Percentiles rank a stretch among this genome's conserved stretches.
Evolutionary conservation across 768 basidiomycete species (phyloP).

Genomic region (Sarcomyxa edulis): DNA sequence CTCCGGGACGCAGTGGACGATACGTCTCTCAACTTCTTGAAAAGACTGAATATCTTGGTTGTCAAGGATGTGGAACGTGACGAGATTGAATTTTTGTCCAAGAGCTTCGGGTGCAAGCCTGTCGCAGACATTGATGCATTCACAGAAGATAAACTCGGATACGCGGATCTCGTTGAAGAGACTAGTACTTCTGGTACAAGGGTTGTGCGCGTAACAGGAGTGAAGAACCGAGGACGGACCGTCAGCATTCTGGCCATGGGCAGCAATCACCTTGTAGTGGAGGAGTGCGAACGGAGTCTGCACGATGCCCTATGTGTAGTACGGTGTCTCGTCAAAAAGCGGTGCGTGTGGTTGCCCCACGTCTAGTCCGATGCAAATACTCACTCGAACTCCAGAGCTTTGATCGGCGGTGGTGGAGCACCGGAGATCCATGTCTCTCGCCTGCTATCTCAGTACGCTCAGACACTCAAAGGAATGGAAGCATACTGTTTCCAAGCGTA

Average conservation of each 20-base stretch:
- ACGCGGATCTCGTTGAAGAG: conserved; percentile 95
- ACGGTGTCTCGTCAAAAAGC: conserved; percentile 95
- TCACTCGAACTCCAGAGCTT: conserved; percentile 32
- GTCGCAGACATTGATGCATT: conserved; percentile 97
- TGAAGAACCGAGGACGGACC: conserved; percentile 91
- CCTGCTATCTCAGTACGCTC: conserved; percentile 83
- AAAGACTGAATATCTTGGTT: conserved; percentile 92
- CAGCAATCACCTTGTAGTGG: conserved; percentile 85
- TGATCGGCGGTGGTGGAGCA: conserved; percentile 95
- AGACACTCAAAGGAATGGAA: conserved; percentile 95
- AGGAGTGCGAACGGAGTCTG: conserved; percentile 94
- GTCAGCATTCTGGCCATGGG: conserved; percentile 96
- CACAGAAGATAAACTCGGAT: conserved; percentile 95
- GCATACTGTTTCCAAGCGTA: conserved; percentile 99
- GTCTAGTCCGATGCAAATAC: neutral
- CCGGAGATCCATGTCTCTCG: conserved; percentile 98
- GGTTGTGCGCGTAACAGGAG: conserved; percentile 91
- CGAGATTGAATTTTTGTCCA: conserved; percentile 95
- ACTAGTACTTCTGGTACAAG: conserved; percentile 75
- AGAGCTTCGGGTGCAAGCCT: conserved; percentile 92
- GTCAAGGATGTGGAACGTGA: conserved; percentile 98
- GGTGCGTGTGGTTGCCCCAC: conserved; percentile 46
- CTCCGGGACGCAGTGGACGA: conserved; percentile 99
- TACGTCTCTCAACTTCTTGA: conserved; percentile 93
- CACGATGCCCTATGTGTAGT: conserved; percentile 99